A percentile compares a stretch with the other conserved stretches of the same genome.
Conservation (phyloP, 2,329 filamentous ascomycete species). For the Stemphylium lycopersici region DNA sequence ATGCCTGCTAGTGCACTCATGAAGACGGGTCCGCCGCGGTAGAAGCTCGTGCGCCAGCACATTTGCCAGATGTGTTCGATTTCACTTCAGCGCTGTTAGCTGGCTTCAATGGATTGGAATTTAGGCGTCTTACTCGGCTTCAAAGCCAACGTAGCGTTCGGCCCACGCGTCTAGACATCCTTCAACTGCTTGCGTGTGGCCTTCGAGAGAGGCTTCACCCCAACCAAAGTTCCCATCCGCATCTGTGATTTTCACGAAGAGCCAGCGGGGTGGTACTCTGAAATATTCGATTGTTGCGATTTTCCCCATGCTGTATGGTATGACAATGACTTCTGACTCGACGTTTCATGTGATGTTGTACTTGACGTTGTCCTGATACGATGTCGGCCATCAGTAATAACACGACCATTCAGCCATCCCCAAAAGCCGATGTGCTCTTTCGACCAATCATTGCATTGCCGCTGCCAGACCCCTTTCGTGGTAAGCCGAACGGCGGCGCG, state of each 20-base stretch:
- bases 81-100: conserved; percentile 56
- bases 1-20: conserved; percentile 80
- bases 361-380: neutral
- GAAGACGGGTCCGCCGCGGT: conserved; percentile 78
- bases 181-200: conserved; percentile 75
- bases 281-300: conserved; percentile 75
- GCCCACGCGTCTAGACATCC: conserved; percentile 73
- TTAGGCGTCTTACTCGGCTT: conserved; percentile 67
- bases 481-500: conserved; percentile 35
- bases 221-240: conserved; percentile 69
- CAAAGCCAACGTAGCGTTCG: conserved; percentile 66
- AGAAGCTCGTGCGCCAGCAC: conserved; percentile 72
- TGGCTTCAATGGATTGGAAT: neutral
- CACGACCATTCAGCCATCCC: neutral
- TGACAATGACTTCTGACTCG: neutral
- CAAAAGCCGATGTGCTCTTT: neutral
- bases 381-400: neutral
- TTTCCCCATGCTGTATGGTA: conserved; percentile 62
- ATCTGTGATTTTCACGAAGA: conserved; percentile 79
- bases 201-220: conserved; percentile 77
- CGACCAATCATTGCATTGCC: neutral
- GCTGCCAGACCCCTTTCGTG: conserved; percentile 5
- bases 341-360: neutral
- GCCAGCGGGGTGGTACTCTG: conserved; percentile 74
- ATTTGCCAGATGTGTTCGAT: conserved; percentile 84